Evolutionary conservation across 495 filamentous ascomycete genomes (phyloP).

Genomic region (Astrothelium subdiscretum): DNA sequence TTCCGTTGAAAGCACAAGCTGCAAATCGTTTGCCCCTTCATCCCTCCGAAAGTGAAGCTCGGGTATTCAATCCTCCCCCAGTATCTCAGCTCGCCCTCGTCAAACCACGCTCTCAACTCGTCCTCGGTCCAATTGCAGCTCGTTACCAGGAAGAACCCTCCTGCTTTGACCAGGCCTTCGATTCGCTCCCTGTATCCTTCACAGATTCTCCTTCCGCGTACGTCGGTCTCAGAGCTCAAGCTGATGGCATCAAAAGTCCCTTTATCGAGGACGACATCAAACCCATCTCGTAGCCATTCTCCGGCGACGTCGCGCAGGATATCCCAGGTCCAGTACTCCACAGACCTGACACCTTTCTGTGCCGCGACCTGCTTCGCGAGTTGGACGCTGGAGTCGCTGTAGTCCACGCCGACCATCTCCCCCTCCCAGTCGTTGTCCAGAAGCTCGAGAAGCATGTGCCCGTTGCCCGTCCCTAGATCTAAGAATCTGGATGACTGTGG

Average conservation of each 20-base stretch:
- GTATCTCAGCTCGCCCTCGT: slow-evolving; percentile 37
- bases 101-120: slow-evolving; percentile 71
- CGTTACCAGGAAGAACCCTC: slow-evolving; percentile 71
- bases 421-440: slow-evolving; percentile 47
- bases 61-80: slow-evolving; percentile 66
- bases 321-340: slow-evolving; percentile 68
- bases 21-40: slow-evolving; percentile 73
- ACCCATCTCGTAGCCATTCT: slow-evolving; percentile 36
- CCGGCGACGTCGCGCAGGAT: slow-evolving; percentile 43
- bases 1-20: slow-evolving; percentile 62
- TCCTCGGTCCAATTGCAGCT: slow-evolving; percentile 97
- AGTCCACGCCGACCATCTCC: slow-evolving; percentile 75
- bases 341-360: slow-evolving; percentile 12
- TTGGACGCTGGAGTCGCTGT: slow-evolving; percentile 58
- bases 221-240: slow-evolving; percentile 50
- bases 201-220: slow-evolving; percentile 40
- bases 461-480: slow-evolving; percentile 83
- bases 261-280: slow-evolving; percentile 88
- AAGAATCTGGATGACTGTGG: slow-evolving; percentile 40
- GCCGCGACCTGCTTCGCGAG: slow-evolving; percentile 42
- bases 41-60: slow-evolving; percentile 73
- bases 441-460: slow-evolving; percentile 70
- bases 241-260: slow-evolving; percentile 94
- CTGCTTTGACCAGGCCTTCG: slow-evolving; percentile 48
- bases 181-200: slow-evolving; percentile 65